Base-by-base conservation (phyloP, 202 grass and related monocot species). In the Schoenoplectus tabernaemontani region DNA sequence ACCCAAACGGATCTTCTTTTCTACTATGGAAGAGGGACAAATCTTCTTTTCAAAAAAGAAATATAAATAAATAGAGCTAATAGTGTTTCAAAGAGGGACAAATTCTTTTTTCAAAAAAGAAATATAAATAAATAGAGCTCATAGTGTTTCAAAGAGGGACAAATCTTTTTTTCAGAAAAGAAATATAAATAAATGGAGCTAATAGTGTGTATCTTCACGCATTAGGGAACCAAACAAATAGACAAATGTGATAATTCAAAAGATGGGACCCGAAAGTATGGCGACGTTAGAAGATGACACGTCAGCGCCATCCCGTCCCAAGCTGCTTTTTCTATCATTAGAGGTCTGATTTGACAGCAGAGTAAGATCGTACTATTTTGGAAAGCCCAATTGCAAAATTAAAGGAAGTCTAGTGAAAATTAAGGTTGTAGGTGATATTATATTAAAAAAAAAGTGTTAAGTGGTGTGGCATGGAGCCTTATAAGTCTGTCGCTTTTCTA, bases 181-280 rank as follows among this genome's bases (percentile, higher is more conserved):
- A 37, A 36, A 41, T 66, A 36, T 60, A 43, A 60, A 73, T 41
- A 85, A 61, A 72, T 80, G 2, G 37, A 85, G 64, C 65, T 46
- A 69, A 69, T 69, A 44, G n/a, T n/a, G n/a, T n/a, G n/a, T n/a
- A n/a, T 69, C 65, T 69, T 69, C 65, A 69, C 65, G 65, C 65
- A 69, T 69, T 15, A 69, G n/a, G 36, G 64, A 67, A 44, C 65
- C 41, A 43, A 69, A 44, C 65, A 69, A 69, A 69, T n/a, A 20
- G 64, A 66, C 64, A 67, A 67, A 41, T 38, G 46, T 75, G 28
- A 75, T 75, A 75, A 75, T 75, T 54, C 2, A 34, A 0, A n/a
- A 75, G 28, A 9, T 75, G 70, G 70, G 70, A 34, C 28, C 47
- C 46, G 46, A 73, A 51, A 48, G 13, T 50, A 73, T 51, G 67